Evolutionary conservation across 176 grass and related monocot species (phyloP).

Genomic region (Eleusine indica): DNA sequence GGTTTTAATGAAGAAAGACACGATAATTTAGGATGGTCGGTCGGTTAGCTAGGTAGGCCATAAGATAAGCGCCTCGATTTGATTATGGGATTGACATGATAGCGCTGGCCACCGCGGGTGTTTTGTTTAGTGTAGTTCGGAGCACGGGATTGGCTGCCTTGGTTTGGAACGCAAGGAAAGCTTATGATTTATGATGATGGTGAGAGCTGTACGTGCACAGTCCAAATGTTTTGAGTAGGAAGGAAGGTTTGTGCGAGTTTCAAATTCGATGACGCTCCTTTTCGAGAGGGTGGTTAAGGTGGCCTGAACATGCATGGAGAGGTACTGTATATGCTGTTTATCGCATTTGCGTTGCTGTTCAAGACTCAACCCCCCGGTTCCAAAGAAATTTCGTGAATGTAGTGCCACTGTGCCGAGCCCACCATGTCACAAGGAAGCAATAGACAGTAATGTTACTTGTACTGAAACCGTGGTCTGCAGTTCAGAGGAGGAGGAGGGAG

Average conservation of each 20-base stretch:
- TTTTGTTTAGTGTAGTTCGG: background rate
- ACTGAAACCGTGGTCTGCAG: background rate
- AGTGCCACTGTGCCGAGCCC: no score
- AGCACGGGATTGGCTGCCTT: slow-evolving; percentile 16
- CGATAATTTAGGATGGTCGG: slow-evolving; percentile 44
- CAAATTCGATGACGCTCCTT: background rate
- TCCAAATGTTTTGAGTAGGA: slow-evolving; percentile 43
- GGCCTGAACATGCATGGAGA: background rate
- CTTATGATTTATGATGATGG: background rate
- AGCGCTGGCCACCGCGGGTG: slow-evolving; percentile 12
- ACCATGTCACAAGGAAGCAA: no score
- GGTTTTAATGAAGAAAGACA: slow-evolving; percentile 22
- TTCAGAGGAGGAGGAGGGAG: no score
- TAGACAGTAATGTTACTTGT: background rate
- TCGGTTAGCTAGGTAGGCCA: slow-evolving; percentile 3
- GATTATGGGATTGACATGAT: slow-evolving; percentile 16
- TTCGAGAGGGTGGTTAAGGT: slow-evolving; percentile 30
- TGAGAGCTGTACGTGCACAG: slow-evolving; percentile 34
- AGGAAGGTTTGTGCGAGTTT: slow-evolving; percentile 25
- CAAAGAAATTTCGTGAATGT: background rate
- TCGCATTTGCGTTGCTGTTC: background rate
- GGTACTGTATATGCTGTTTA: background rate
- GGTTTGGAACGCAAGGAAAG: slow-evolving; percentile 54
- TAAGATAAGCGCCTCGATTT: slow-evolving; percentile 21
- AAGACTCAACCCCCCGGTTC: background rate